Evolutionary conservation across 2,329 filamentous ascomycete genomes (phyloP).

Genomic region (Aspergillus spinulosporus): DNA sequence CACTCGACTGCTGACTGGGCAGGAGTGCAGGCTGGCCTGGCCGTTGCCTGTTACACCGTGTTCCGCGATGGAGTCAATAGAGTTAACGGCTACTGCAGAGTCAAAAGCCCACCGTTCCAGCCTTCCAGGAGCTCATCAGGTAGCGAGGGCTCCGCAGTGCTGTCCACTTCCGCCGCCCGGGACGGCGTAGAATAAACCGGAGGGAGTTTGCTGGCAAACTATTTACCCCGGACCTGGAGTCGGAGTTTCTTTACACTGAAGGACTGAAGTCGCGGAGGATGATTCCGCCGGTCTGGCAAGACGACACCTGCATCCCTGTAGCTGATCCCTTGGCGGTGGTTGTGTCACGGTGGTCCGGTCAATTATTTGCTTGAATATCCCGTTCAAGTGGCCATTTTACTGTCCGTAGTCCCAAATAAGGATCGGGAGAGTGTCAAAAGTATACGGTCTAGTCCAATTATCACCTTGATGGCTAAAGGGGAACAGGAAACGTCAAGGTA

Average conservation of each 20-base stretch:
- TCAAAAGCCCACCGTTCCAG: background rate
- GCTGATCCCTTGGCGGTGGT: constrained; percentile 23
- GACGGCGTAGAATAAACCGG: too few species aligned
- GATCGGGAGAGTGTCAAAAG: too few species aligned
- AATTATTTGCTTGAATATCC: background rate
- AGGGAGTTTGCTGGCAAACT: background rate
- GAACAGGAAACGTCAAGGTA: too few species aligned
- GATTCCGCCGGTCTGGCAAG: background rate
- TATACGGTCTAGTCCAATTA: too few species aligned
- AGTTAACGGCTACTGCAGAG: background rate
- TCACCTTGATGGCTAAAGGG: too few species aligned
- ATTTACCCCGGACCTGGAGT: background rate
- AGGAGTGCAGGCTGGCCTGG: constrained; percentile 3
- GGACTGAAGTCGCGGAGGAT: background rate
- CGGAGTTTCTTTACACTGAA: background rate
- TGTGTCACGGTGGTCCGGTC: background rate
- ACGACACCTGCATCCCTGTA: constrained; percentile 17
- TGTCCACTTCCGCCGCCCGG: background rate
- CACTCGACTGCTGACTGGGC: background rate
- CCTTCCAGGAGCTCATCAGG: too few species aligned
- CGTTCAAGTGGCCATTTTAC: too few species aligned
- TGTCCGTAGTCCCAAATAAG: too few species aligned
- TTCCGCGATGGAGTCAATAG: background rate
- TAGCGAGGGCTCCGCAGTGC: background rate
- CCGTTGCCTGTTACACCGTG: constrained; percentile 6